Base-by-base conservation (phyloP, 257 asterid species). In the Salvia miltiorrhiza region DNA sequence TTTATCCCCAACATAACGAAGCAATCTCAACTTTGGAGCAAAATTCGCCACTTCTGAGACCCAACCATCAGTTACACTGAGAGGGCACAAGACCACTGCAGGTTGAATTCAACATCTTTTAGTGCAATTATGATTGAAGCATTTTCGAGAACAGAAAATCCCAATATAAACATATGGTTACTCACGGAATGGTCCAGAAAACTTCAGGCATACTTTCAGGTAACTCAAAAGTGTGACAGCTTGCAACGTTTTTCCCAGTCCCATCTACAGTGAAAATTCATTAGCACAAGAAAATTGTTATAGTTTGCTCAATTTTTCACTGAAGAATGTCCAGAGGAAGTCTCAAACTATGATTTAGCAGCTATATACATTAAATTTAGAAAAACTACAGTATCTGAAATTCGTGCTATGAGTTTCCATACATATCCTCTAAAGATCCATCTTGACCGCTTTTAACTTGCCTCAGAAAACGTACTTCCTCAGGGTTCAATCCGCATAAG, bases 31-130 rank as follows among this genome's bases (percentile, higher is more conserved):
- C 28, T 79, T 77, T 6, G 96, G 89, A 40, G 96, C 84, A 80
- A 87, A 93, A 33, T 84, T 90, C 63, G 89, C 82, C 71, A 90
- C 74, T 77, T 93, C 99, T 26, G 88, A 83, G 71, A 84, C 84
- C 99, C 99, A 93, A 66, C 91, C 87, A 78, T 88, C 96, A 28
- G 84, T 87, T 82, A 88, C 97, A 48, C 98, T 93, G 8, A 90
- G 88, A 58, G 97, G 98, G 64, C 98, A 93, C 73, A 93, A 72
- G 68, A 93, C 92, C 89, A 93, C 98, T 93, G 96, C 84, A 83
- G 52, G 71, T 61, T 54, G 60, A 39, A 66, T 63, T 47, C n/a
- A 69, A 55, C 50, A 65, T 41, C 21, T 73, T 68, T 76, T 72
- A 61, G 26, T 13, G 45, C 35, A 52, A 60, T 59, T 50, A 45